Percentiles rank a stretch among this genome's conserved stretches.
These are phyloP conservation scores for Alternaria alternata DNA, from an alignment of 2,329 filamentous ascomycete species.

Conservation along the genomic window DNA sequence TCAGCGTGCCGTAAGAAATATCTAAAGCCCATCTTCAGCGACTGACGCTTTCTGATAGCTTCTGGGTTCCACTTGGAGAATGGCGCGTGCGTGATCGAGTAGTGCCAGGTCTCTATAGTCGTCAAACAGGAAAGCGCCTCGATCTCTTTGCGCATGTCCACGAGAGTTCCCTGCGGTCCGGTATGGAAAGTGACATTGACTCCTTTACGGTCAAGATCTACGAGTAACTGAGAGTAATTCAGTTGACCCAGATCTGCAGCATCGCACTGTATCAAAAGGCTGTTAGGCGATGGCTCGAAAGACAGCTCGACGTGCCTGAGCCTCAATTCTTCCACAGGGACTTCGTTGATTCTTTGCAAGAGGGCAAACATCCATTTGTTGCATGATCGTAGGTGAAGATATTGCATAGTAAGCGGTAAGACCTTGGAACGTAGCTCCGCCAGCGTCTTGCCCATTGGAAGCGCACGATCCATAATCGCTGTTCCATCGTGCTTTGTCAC, in stretches of 20 bases:
- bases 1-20: conserved; percentile 18
- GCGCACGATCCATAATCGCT: neutral
- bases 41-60: conserved; percentile 2
- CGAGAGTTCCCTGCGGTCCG: neutral
- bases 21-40: neutral
- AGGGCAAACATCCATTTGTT: conserved; percentile 13
- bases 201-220: conserved; percentile 3
- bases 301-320: conserved; percentile 23
- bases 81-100: neutral
- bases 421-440: conserved; percentile 6
- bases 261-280: conserved; percentile 19
- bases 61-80: conserved; percentile 6
- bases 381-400: conserved; percentile 21
- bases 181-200: conserved; percentile 16
- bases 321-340: neutral
- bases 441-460: neutral
- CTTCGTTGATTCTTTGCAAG: conserved; percentile 13
- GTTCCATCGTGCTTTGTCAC: neutral
- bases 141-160: conserved; percentile 15
- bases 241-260: conserved; percentile 1
- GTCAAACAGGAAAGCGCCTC: conserved; percentile 5
- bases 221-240: conserved; percentile 10
- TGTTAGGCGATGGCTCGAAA: conserved; percentile 15
- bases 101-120: conserved; percentile 1
- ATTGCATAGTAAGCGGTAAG: conserved; percentile 14